These are phyloP conservation scores for Talaromyces pinophilus DNA, from an alignment of 2,329 filamentous ascomycete genomes.

Conservation along the genomic window DNA sequence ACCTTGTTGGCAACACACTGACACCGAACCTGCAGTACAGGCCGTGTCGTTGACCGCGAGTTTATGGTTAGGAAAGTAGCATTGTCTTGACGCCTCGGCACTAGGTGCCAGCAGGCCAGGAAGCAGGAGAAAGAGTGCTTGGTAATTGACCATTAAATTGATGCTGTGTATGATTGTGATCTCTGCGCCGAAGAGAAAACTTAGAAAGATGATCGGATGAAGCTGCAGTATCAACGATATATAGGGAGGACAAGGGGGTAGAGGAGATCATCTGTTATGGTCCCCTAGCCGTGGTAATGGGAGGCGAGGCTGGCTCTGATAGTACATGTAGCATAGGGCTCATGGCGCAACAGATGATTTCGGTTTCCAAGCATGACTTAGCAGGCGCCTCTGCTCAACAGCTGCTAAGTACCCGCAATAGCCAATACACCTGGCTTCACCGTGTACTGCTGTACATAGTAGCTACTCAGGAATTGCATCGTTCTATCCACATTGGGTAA, in stretches of 20 bases:
- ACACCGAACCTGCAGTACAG: not conserved
- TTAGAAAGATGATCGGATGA: not conserved
- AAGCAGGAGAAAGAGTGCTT: not conserved
- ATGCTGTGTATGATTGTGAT: not conserved
- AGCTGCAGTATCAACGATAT: not conserved
- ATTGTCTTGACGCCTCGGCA: not conserved
- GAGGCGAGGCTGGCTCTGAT: not conserved
- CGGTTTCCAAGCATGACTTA: not conserved
- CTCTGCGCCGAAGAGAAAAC: not conserved
- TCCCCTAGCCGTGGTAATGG: not conserved
- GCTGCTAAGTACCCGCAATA: not conserved
- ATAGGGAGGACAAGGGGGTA: not conserved
- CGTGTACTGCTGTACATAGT: not conserved
- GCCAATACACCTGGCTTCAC: not conserved
- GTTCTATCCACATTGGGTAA: not conserved
- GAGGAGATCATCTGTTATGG: not conserved
- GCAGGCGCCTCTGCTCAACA: not conserved
- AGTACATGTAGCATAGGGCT: not conserved
- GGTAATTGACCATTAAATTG: not conserved
- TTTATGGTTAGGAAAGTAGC: conserved; percentile 3
- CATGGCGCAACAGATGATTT: not conserved
- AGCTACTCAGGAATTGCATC: not conserved
- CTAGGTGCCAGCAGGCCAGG: not conserved
- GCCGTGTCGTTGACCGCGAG: not conserved
- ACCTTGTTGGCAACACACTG: conserved; percentile 5